These are phyloP conservation scores for Aspergillus pseudoglaucus DNA, from an alignment of 2,329 filamentous ascomycete species.

Conservation along the genomic window DNA sequence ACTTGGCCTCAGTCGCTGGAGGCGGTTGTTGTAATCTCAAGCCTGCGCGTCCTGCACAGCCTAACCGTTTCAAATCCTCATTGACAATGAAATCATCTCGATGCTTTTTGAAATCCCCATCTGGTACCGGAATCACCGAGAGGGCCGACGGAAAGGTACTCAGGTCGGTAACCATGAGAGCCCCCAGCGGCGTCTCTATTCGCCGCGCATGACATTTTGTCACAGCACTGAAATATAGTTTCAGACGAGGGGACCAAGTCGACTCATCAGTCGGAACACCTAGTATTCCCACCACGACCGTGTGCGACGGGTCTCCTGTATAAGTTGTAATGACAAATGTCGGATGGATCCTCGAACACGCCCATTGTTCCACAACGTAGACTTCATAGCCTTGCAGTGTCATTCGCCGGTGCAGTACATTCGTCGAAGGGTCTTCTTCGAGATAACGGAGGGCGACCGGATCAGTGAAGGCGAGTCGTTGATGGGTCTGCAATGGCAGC, in stretches of 20 bases:
- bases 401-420: slow-evolving; percentile 64
- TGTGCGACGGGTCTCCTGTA: slow-evolving; percentile 76
- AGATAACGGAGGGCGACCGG: slow-evolving; percentile 66
- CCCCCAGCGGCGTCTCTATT: slow-evolving; percentile 74
- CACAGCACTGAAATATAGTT: slow-evolving; percentile 79
- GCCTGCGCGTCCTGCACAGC: slow-evolving; percentile 83
- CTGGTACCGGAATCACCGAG: slow-evolving; percentile 84
- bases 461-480: slow-evolving; percentile 60
- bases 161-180: slow-evolving; percentile 88
- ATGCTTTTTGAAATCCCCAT: slow-evolving; percentile 75
- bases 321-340: slow-evolving; percentile 90
- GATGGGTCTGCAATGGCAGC: slow-evolving; percentile 34
- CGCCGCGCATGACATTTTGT: slow-evolving; percentile 77
- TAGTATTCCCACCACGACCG: slow-evolving; percentile 71
- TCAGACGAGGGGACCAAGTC: slow-evolving; percentile 70
- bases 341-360: slow-evolving; percentile 81
- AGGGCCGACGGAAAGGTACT: slow-evolving; percentile 86
- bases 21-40: slow-evolving; percentile 73
- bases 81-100: slow-evolving; percentile 86
- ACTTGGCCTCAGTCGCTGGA: slow-evolving; percentile 79
- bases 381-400: slow-evolving; percentile 78
- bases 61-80: slow-evolving; percentile 84
- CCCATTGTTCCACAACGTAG: slow-evolving; percentile 96
- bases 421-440: slow-evolving; percentile 73
- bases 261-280: slow-evolving; percentile 73